Base-by-base conservation (phyloP, 805 yeast species). In the Suhomyces sp. region DNA sequence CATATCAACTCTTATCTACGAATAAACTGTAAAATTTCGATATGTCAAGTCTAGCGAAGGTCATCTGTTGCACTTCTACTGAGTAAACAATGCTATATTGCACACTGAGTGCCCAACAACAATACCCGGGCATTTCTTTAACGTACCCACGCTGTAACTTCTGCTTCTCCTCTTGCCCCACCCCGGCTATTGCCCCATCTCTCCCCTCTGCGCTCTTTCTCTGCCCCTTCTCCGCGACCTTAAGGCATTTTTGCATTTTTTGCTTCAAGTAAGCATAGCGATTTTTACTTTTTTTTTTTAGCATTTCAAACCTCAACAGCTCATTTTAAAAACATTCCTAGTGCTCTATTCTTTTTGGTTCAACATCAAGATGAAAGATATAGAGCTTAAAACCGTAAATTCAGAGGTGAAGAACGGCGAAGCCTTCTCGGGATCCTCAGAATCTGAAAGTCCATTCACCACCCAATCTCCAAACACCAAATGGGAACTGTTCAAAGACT, bases 401-500 rank as follows among this genome's bases (percentile, higher is more conserved):
- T 60, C 63, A 4, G 62, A 59, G 29, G 53, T 59, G 37, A 57
- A 56, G 27, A 48, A 41, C n/a, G 56, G 44, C 5, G 21, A 17
- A 9, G 55, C 27, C 19, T 50, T 27, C 37, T 48, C 54, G 20
- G 51, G 47, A 13, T 29, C 51, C 12, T 51, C 56, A n/a, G 59
- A 57, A 46, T 48, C 59, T 22, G 61, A 55, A n/a, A 44, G 59
- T 3, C 57, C 51, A 17, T 54, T 49, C 47, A 37, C 51, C 20
- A 33, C 49, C 10, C 39, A 49, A n/a, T 46, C 45, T 12, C 44
- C 43, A 7, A 35, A 46, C 29, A 41, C 56, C 15, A 54, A 57
- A 19, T 70, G 72, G 72, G 53, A 49, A 4, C 57, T 55, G 27
- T 65, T 72, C 52, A 60, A 51, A 19, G 69, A 72, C 50, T 65